Evolutionary conservation across 208 protist genomes (phyloP).

Genomic region (Trichomonas gallinae): DNA sequence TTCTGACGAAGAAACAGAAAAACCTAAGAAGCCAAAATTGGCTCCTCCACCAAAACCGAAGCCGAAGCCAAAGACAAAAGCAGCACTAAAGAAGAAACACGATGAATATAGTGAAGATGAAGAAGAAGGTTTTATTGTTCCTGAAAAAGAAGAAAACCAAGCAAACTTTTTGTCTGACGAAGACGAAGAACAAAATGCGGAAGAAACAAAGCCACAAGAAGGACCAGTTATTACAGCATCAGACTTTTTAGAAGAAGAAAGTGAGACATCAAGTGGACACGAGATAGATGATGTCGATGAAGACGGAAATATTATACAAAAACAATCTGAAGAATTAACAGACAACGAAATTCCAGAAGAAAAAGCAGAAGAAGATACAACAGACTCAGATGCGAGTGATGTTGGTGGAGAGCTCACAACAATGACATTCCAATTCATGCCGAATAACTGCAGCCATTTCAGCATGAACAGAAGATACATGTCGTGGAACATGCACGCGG

Average conservation of each 20-base stretch:
- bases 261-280: neutral
- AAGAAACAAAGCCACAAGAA: neutral
- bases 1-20: neutral
- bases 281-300: neutral
- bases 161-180: neutral
- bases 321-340: neutral
- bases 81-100: neutral
- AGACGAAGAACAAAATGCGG: neutral
- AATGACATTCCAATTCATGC: neutral
- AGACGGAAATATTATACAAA: neutral
- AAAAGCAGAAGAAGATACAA: neutral
- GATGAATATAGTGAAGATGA: neutral
- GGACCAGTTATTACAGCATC: neutral
- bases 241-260: neutral
- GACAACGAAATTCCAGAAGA: neutral
- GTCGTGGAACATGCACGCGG: neutral
- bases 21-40: neutral
- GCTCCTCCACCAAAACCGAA: neutral
- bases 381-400: neutral
- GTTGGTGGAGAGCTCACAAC: no score
- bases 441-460: neutral
- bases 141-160: neutral
- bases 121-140: neutral
- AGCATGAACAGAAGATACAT: neutral
- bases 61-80: neutral